A percentile compares a stretch with the other conserved stretches of the same genome.
phyloP scores from a whole-genome alignment of 2,329 filamentous ascomycete species.

The Paecilomyces sp. region DNA sequence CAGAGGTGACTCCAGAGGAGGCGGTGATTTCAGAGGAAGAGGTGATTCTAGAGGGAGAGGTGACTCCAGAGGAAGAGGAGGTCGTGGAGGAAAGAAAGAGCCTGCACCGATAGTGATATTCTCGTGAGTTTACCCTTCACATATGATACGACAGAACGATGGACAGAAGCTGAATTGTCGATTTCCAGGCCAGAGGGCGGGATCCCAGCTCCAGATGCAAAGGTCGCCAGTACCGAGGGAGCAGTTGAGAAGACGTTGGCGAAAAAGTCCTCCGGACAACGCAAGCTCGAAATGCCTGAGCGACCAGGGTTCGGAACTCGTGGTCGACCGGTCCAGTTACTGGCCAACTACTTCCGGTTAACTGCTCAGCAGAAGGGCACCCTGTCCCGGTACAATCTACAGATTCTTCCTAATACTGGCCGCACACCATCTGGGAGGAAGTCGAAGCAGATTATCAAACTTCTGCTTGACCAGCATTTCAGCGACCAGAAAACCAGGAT shows the following conservation, averaged over 20 bases:
- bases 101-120: background rate
- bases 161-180: background rate
- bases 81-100: conserved; percentile 1
- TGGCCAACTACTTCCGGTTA: conserved; percentile 34
- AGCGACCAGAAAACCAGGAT: conserved; percentile 16
- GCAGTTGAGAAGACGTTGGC: conserved; percentile 16
- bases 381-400: conserved; percentile 37
- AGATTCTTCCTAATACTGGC: conserved; percentile 19
- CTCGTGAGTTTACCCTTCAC: background rate
- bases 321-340: conserved; percentile 24
- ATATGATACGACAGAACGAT: background rate
- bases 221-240: conserved; percentile 21
- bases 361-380: conserved; percentile 24
- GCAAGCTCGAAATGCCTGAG: conserved; percentile 19
- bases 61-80: conserved; percentile 13
- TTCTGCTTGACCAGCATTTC: conserved; percentile 36
- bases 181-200: conserved; percentile 13
- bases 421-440: conserved; percentile 31
- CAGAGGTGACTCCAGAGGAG: conserved; percentile 2
- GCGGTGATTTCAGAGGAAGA: conserved; percentile 7
- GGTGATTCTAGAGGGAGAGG: no score
- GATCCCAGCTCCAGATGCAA: conserved; percentile 12
- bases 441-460: conserved; percentile 41
- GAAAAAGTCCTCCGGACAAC: conserved; percentile 6
- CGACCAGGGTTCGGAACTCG: conserved; percentile 31